Percentiles rank a stretch among this genome's conserved stretches.
These are phyloP conservation scores for Rhodomyrtus psidioides DNA, from an alignment of 441 rosid species.

Conservation along the genomic window DNA sequence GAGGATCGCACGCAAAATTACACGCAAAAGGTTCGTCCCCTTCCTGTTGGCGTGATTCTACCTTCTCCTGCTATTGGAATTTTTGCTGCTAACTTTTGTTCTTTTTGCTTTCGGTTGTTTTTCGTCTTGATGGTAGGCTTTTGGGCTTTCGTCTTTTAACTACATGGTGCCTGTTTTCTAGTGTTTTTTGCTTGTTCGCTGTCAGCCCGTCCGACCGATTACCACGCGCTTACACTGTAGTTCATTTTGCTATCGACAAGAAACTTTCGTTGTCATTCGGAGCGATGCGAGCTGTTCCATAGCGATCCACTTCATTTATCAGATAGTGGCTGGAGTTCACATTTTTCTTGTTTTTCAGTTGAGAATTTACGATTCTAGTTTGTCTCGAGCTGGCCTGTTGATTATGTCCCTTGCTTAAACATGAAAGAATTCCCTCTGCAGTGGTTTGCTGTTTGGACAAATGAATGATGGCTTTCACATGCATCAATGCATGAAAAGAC, in stretches of 20 bases:
- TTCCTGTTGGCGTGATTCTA: too few species aligned
- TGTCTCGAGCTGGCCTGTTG: background rate
- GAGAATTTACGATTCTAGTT: background rate
- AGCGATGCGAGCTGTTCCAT: background rate
- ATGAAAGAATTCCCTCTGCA: background rate
- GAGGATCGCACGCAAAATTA: background rate
- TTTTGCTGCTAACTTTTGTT: background rate
- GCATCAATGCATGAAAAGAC: background rate
- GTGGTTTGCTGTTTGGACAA: background rate
- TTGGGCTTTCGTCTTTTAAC: background rate
- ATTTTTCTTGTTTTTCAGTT: background rate
- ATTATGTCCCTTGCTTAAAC: background rate
- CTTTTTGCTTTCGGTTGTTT: background rate
- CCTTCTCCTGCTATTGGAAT: background rate
- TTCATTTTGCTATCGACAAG: background rate
- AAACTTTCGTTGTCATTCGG: background rate
- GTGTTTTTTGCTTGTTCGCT: background rate
- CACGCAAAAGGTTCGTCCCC: background rate
- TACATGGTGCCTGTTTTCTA: background rate
- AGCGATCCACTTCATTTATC: background rate
- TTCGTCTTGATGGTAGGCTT: background rate
- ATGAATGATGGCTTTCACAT: background rate
- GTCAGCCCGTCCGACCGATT: background rate
- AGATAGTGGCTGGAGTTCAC: background rate
- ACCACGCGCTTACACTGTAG: background rate